Conservation (phyloP, 2,329 filamentous ascomycete genomes). For the Alternaria sp. region DNA sequence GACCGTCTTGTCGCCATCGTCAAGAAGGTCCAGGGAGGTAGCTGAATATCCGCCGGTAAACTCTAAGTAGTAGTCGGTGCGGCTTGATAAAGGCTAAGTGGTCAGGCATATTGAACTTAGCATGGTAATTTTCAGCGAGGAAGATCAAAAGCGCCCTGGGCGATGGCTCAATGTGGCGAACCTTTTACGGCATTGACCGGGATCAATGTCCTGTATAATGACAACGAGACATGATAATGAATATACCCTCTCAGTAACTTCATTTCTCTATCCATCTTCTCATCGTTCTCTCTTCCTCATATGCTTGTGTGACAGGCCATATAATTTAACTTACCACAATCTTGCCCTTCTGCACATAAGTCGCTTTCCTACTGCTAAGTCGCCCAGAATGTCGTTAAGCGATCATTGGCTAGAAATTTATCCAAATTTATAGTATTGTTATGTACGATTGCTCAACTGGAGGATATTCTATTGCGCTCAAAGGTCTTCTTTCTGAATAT, state of each 20-base stretch:
- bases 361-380: no score
- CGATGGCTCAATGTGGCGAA: slow-evolving; percentile 9
- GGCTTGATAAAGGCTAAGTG: not conserved
- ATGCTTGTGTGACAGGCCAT: not conserved
- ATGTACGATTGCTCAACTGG: no score
- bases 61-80: slow-evolving; percentile 16
- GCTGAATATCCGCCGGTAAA: slow-evolving; percentile 28
- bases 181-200: slow-evolving; percentile 15
- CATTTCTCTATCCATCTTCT: not conserved
- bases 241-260: slow-evolving; percentile 12
- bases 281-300: not conserved
- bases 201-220: slow-evolving; percentile 21
- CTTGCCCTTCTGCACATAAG: no score
- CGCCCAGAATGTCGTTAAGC: no score
- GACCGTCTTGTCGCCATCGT: slow-evolving; percentile 78
- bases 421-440: no score
- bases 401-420: no score
- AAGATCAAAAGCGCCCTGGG: slow-evolving; percentile 18
- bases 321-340: no score
- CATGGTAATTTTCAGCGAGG: slow-evolving; percentile 9
- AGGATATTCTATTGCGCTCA: not conserved
- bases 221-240: slow-evolving; percentile 30
- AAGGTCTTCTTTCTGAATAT: not conserved
- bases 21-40: slow-evolving; percentile 73
- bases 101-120: slow-evolving; percentile 7